Base-by-base conservation (phyloP, 1,284 basidiomycete species). In the Cutaneotrichosporon sp. region DNA sequence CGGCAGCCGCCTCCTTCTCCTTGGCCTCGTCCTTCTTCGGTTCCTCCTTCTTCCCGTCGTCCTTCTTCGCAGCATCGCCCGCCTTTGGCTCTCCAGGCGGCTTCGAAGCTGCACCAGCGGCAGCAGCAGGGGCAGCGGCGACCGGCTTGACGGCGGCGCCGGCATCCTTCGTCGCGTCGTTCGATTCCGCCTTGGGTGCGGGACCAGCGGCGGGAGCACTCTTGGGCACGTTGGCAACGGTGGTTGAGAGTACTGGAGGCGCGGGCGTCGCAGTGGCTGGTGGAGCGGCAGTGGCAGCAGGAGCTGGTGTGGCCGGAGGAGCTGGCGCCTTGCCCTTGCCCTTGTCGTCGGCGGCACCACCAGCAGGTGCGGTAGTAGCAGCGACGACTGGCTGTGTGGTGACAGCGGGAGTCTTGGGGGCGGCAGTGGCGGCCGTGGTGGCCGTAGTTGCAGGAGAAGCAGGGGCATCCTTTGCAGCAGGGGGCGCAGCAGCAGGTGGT, bases 301-400 rank as follows among this genome's bases (percentile, higher is more conserved):
- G 29, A 14, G 29, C 29, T 31, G 29, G 29, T 9, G 29, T 9
- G 14, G 29, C 9, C 29, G 29, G 29, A 31, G 29, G 10, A 31
- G 29, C 10, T 31, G 41, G 41, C 55, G 66, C 24, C 34, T 35
- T 37, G 32, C n/a, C 45, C 25, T 29, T 38, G 26, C 26, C 20
- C 9, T 11, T 16, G 10, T 44, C 43, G 16, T 22, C 14, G 12
- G 43, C 41, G 27, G 11, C 41, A 4, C 14, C 14, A 17, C 10
- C 27, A 10, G 17, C n/a, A 6, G 38, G 24, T 9, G 38, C 3
- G 12, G 38, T 16, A 16, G 11, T 25, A 41, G 38, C 38, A 26
- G 8, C 22, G 26, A 6, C 38, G n/a, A 16, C 38, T 16, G 24
- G 24, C 10, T 26, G 11, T 20, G 17, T 24, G 35, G 20, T 42